Evolutionary conservation across 2,329 filamentous ascomycete species (phyloP).

Genomic region (Aspergillus carbonarius): DNA sequence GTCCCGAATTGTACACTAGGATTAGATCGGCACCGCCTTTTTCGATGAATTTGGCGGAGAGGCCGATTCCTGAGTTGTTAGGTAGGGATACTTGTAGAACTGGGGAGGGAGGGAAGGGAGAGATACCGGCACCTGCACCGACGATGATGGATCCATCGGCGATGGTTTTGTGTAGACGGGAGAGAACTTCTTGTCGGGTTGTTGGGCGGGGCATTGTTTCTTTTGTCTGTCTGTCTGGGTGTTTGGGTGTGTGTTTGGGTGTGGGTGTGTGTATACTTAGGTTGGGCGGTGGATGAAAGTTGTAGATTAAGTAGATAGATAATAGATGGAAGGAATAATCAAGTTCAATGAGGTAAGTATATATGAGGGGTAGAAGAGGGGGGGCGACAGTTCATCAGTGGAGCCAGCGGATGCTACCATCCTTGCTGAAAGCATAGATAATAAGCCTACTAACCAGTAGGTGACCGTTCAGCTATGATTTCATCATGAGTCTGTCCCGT

Average conservation of each 20-base stretch:
- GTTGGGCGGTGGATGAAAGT: too few relatives aligned
- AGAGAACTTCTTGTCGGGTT: conserved; percentile 57
- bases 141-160: conserved; percentile 59
- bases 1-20: conserved; percentile 70
- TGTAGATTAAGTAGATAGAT: too few relatives aligned
- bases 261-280: too few relatives aligned
- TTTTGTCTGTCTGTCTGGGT: not conserved
- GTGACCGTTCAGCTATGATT: not conserved
- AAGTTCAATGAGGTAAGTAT: not conserved
- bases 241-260: not conserved
- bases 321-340: too few relatives aligned
- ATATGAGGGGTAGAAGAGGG: not conserved
- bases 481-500: not conserved
- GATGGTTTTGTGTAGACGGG: conserved; percentile 55
- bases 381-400: not conserved
- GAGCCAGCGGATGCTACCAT: too few relatives aligned
- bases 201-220: conserved; percentile 58
- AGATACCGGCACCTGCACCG: conserved; percentile 62
- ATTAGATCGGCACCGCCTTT: conserved; percentile 67
- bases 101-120: not conserved
- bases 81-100: not conserved
- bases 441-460: too few relatives aligned
- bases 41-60: conserved; percentile 70
- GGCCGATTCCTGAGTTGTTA: conserved; percentile 57
- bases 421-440: too few relatives aligned